phyloP scores from a whole-genome alignment of 306 rosid genomes.

The Pterocarpus macrocarpus region DNA sequence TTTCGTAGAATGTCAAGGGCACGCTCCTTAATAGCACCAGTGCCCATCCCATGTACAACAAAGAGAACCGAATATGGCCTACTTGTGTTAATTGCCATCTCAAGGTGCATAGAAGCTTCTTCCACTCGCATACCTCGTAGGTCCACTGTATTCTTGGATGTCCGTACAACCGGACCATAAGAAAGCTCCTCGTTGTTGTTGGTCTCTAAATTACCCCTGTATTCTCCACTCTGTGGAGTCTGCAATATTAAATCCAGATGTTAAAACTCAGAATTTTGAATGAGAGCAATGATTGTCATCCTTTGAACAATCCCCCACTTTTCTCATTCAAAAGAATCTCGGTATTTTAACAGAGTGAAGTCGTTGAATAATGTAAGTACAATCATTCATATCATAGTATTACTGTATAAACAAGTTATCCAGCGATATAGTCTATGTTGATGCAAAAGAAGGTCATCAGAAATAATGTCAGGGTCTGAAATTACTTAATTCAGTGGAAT shows the following conservation, averaged over 20 bases:
- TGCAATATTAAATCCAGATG: conserved; percentile 46
- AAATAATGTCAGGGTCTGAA: conserved; percentile 10
- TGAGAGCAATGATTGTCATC: not conserved
- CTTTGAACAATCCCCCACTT: not conserved
- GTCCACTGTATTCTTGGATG: conserved; percentile 88
- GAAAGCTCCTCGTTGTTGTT: conserved; percentile 54
- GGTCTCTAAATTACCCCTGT: conserved; percentile 43
- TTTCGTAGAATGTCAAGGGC: conserved; percentile 67
- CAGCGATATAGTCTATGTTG: conserved; percentile 1
- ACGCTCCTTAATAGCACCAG: conserved; percentile 80
- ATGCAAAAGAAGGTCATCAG: not conserved
- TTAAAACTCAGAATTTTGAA: conserved; percentile 32
- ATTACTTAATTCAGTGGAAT: conserved; percentile 25
- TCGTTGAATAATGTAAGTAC: not conserved
- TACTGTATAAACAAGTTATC: conserved; percentile 1
- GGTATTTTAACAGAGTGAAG: conserved; percentile 14
- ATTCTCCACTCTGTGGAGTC: conserved; percentile 56
- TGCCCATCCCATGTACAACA: conserved; percentile 89
- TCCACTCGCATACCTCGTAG: conserved; percentile 86
- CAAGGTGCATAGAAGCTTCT: conserved; percentile 83
- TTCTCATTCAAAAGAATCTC: not conserved
- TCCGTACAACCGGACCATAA: conserved; percentile 76
- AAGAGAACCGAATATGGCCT: conserved; percentile 83
- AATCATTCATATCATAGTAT: conserved; percentile 5
- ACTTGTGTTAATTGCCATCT: conserved; percentile 70